Evolutionary conservation across 139 green algal genomes (phyloP).

Genomic region (Edaphochlamys debaryana): DNA sequence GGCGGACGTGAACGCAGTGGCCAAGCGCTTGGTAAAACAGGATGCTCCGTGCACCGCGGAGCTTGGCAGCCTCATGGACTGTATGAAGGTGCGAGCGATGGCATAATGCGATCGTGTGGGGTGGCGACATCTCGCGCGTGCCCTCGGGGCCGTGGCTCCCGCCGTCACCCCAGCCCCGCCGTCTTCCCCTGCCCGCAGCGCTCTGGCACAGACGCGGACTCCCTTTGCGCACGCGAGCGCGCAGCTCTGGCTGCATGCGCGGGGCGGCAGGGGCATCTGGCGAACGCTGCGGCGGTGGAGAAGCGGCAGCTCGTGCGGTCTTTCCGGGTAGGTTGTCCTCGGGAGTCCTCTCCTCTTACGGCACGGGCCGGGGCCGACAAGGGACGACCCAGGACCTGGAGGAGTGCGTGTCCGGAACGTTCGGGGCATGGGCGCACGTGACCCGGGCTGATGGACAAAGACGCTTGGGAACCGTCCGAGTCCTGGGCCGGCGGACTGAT

Average conservation of each 20-base stretch:
- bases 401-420: too few relatives aligned
- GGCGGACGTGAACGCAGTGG: background rate
- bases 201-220: constrained; percentile 6
- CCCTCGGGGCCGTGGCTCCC: too few relatives aligned
- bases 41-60: constrained; percentile 11
- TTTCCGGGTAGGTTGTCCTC: background rate
- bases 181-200: background rate
- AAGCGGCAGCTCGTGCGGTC: constrained; percentile 6
- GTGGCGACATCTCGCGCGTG: too few relatives aligned
- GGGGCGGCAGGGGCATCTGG: background rate
- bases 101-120: too few relatives aligned
- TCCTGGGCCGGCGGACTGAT: too few relatives aligned
- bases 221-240: background rate
- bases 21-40: constrained; percentile 16
- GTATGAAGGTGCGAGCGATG: constrained; percentile 20
- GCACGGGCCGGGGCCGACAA: too few relatives aligned
- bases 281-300: background rate
- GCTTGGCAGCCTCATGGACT: constrained; percentile 30
- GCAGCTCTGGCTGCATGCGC: constrained; percentile 7
- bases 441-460: too few relatives aligned
- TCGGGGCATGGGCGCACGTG: too few relatives aligned
- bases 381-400: too few relatives aligned
- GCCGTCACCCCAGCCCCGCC: too few relatives aligned
- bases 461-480: too few relatives aligned
- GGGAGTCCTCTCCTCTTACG: too few relatives aligned